Evolutionary conservation across 768 basidiomycete species (phyloP).

Genomic region (Lactifluus subvellereus): DNA sequence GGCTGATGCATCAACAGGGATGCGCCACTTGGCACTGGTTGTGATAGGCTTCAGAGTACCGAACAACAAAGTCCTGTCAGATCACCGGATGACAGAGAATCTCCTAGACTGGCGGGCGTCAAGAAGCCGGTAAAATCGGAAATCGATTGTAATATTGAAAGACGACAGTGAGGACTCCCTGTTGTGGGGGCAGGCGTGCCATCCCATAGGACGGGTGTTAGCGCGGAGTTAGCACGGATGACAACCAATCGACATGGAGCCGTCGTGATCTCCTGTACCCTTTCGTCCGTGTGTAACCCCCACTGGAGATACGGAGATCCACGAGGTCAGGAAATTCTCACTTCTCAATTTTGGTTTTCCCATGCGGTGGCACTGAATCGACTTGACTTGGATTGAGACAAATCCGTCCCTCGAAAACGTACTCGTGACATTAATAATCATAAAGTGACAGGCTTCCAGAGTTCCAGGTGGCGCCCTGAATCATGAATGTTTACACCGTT

Average conservation of each 20-base stretch:
- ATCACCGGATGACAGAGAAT: too few species aligned
- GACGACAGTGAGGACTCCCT: neutral
- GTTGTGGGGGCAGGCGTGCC: neutral
- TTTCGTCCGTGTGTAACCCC: neutral
- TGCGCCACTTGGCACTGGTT: too few species aligned
- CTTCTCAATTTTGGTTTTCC: neutral
- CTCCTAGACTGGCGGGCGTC: too few species aligned
- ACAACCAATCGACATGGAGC: neutral
- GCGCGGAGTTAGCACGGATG: neutral
- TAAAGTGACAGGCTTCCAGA: neutral
- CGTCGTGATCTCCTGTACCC: neutral
- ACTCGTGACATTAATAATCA: neutral
- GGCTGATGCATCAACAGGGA: too few species aligned
- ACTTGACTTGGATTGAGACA: neutral
- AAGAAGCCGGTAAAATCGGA: too few species aligned
- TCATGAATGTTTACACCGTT: neutral
- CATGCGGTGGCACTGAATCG: neutral
- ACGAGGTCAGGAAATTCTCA: neutral
- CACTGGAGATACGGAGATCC: neutral
- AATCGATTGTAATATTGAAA: too few species aligned
- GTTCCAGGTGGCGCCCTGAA: neutral
- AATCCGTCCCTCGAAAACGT: neutral
- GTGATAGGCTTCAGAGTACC: too few species aligned
- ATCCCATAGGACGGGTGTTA: neutral
- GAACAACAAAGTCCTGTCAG: too few species aligned